Evolutionary conservation across 257 asterid species (phyloP), one percentile per base, ranked within the genome.

Genomic region (Fraxinus anomala): DNA sequence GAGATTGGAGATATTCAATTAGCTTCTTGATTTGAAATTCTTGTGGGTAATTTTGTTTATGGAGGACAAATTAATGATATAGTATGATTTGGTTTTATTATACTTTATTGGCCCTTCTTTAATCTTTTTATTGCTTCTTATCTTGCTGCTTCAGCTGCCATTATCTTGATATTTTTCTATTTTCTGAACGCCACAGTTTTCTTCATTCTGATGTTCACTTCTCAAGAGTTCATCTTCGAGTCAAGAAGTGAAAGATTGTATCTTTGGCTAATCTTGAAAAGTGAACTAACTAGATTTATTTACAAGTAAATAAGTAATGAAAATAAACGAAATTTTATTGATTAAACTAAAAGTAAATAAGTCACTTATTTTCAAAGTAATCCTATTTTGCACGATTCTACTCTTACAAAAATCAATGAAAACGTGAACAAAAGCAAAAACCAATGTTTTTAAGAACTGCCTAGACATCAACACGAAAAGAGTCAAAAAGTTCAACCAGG

Each of bases 1-100:
- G 96, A 94, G 73, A 44, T 92, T 75, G 94, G 95, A 26, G 97
- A 92, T 47, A 82, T 92, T 84, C 92, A 88, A 74, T 85, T 92
- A 73, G 94, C 89, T 1, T 37, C 23, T 51, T 51, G 8, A 17
- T 17, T 51, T 17, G 63, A 16, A 51, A 51, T 51, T 51, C 3
- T 19, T 51, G 63, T 51, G 63, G 24, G 24, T 51, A 16, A 51
- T 51, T 51, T 51, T 51, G 63, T 51, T 51, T 40, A 19, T 51
- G 63, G 63, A 51, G 23, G 23, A 51, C 21, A 51, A 16, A 51
- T 51, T 51, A 51, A 51, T 5, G 24, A 51, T 51, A 51, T 51
- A 51, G 7, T 4, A 16, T 49, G 6, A 40, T 40, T 9, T 40
- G 44, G 11, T 39, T 9, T 1, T 39, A 39, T 39, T 34, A 34